Evolutionary conservation across 2,329 filamentous ascomycete species (phyloP).

Genomic region (Orbilia quercus): DNA sequence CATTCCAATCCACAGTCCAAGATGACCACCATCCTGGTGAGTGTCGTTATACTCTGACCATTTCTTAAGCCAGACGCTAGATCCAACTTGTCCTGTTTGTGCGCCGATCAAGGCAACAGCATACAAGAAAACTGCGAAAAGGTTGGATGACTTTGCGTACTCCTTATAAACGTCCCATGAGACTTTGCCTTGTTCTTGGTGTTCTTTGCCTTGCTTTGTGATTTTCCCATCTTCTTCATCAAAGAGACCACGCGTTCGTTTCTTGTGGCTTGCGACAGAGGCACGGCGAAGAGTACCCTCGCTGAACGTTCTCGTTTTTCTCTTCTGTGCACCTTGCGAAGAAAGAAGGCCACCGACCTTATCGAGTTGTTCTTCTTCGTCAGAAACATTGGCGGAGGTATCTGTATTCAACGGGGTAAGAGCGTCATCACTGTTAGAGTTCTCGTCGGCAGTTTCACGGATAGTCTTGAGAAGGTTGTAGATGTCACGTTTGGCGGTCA

Average conservation of each 20-base stretch:
- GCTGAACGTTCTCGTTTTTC: conserved; percentile 73
- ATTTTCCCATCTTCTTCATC: conserved; percentile 76
- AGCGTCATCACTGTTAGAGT: conserved; percentile 78
- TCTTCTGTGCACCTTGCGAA: conserved; percentile 68
- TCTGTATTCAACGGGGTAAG: conserved; percentile 67
- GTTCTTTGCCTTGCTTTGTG: conserved; percentile 87
- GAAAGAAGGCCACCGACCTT: conserved; percentile 67
- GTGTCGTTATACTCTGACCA: conserved; percentile 86
- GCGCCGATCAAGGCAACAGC: conserved; percentile 79
- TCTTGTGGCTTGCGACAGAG: conserved; percentile 88
- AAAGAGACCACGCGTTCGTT: conserved; percentile 83
- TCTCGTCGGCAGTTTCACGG: conserved; percentile 67
- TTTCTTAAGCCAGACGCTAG: conserved; percentile 90
- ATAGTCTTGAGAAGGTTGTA: conserved; percentile 77
- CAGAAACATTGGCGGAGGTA: conserved; percentile 55
- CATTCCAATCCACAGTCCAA: conserved; percentile 91
- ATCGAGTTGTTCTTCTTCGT: conserved; percentile 66
- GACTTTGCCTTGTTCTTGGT: conserved; percentile 92
- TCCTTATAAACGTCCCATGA: conserved; percentile 96
- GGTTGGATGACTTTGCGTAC: conserved; percentile 94
- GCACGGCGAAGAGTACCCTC: conserved; percentile 85
- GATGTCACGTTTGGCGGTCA: conserved; percentile 93
- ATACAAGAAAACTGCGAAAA: conserved; percentile 84
- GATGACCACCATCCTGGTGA: conserved; percentile 75
- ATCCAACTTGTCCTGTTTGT: conserved; percentile 83